Percentiles rank a stretch among this genome's conserved stretches.
These are phyloP conservation scores for Umbelopsis sp. DNA, from an alignment of 192 early-diverging fungal genomes.

Conservation along the genomic window DNA sequence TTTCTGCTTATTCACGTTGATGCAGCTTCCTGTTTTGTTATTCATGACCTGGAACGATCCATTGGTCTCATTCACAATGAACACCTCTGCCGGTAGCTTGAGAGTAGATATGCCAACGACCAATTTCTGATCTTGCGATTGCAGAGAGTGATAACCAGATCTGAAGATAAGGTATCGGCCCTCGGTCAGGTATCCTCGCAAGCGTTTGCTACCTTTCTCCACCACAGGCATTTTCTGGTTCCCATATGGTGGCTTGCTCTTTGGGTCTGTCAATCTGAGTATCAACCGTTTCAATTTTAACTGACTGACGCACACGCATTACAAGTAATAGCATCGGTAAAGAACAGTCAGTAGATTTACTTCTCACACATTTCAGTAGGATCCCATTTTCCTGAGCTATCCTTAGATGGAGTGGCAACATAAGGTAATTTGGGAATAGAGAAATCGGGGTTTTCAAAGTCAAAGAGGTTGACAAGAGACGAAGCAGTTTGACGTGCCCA, in stretches of 20 bases:
- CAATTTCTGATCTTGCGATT: neutral
- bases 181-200: constrained; percentile 7
- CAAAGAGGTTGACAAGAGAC: constrained; percentile 20
- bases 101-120: neutral
- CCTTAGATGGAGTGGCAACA: constrained; percentile 14
- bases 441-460: constrained; percentile 30
- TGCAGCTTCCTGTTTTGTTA: neutral
- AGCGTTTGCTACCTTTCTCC: constrained; percentile 11
- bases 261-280: neutral
- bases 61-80: neutral
- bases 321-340: too few species aligned
- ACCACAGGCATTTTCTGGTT: constrained; percentile 19
- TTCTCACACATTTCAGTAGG: constrained; percentile 16
- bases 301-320: too few species aligned
- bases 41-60: neutral
- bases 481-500: constrained; percentile 18
- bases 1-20: neutral
- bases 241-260: constrained; percentile 21
- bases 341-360: neutral
- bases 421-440: constrained; percentile 12
- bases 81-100: neutral
- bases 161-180: constrained; percentile 3
- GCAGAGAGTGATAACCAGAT: neutral
- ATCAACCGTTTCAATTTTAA: neutral
- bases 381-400: constrained; percentile 18